Conservation (phyloP, 176 grass and related monocot species). For the Pontederia paniculata region DNA sequence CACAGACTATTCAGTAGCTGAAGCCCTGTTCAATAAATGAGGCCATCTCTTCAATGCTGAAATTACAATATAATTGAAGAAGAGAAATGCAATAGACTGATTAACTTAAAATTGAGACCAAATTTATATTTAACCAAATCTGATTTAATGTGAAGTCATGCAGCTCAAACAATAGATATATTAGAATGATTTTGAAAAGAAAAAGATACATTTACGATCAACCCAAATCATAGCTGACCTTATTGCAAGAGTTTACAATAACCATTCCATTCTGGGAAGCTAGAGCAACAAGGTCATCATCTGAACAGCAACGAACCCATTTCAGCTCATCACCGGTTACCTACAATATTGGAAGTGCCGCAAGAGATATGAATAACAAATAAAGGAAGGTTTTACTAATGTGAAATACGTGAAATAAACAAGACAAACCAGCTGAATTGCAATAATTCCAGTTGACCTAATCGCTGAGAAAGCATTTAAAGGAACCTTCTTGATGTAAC, state of each 20-base stretch:
- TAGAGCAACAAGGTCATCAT: conserved; percentile 75
- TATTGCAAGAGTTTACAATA: conserved; percentile 81
- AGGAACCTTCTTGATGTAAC: conserved; percentile 90
- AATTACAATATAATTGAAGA: too few relatives aligned
- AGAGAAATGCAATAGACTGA: too few relatives aligned
- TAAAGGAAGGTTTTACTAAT: conserved; percentile 5
- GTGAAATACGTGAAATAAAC: conserved; percentile 10
- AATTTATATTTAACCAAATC: too few relatives aligned
- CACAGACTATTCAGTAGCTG: too few relatives aligned
- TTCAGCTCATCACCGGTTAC: conserved; percentile 74
- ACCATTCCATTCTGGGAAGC: conserved; percentile 90
- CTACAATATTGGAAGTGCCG: conserved; percentile 12
- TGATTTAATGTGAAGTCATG: too few relatives aligned
- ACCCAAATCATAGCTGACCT: conserved; percentile 33
- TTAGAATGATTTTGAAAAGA: background rate
- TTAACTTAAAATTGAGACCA: too few relatives aligned
- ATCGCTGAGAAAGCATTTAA: conserved; percentile 85
- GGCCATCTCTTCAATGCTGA: too few relatives aligned
- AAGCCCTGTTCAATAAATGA: too few relatives aligned
- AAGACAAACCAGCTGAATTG: conserved; percentile 72
- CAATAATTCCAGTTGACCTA: conserved; percentile 72
- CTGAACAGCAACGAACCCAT: conserved; percentile 69
- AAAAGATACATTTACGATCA: background rate
- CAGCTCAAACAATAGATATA: background rate
- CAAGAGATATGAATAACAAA: conserved; percentile 14